These are phyloP conservation scores for Boletus vermiculosoides DNA, from an alignment of 768 basidiomycete genomes.

Conservation along the genomic window DNA sequence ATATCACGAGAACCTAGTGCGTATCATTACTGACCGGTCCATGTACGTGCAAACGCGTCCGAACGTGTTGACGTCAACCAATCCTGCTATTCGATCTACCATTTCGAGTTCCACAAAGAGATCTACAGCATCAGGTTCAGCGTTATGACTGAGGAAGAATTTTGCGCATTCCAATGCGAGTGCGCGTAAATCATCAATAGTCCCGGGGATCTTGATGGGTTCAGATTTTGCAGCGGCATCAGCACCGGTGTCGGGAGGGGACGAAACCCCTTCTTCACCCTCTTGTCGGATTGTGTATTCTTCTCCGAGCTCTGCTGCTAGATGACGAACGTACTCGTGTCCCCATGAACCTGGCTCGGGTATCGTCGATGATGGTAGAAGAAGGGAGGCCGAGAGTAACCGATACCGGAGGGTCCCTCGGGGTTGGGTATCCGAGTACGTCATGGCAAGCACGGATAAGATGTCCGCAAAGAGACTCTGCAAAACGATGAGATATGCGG, in stretches of 20 bases:
- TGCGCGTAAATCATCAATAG: slow-evolving; percentile 69
- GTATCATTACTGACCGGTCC: slow-evolving; percentile 63
- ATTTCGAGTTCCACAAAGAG: slow-evolving; percentile 91
- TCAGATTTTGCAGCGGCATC: slow-evolving; percentile 33
- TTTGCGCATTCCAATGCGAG: slow-evolving; percentile 83
- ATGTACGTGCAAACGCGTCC: slow-evolving; percentile 93
- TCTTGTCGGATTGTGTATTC: slow-evolving; percentile 78
- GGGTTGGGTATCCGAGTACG: slow-evolving; percentile 96
- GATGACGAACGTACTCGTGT: slow-evolving; percentile 96
- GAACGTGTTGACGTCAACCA: slow-evolving; percentile 88
- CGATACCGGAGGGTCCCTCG: slow-evolving; percentile 95
- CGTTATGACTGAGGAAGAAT: slow-evolving; percentile 91
- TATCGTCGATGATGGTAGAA: slow-evolving; percentile 62
- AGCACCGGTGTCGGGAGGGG: slow-evolving; percentile 26
- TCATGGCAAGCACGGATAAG: slow-evolving; percentile 98
- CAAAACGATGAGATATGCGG: not conserved
- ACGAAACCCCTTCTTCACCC: slow-evolving; percentile 37
- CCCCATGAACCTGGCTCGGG: slow-evolving; percentile 97
- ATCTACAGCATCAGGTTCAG: slow-evolving; percentile 98
- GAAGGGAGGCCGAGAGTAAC: slow-evolving; percentile 72
- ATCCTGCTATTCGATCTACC: slow-evolving; percentile 68
- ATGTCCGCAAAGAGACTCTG: slow-evolving; percentile 96
- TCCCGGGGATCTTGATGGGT: slow-evolving; percentile 42
- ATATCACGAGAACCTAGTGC: not conserved
- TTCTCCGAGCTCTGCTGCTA: slow-evolving; percentile 94